These are phyloP conservation scores for Cladosporium colombiae DNA, from an alignment of 2,329 filamentous ascomycete genomes.

Conservation along the genomic window DNA sequence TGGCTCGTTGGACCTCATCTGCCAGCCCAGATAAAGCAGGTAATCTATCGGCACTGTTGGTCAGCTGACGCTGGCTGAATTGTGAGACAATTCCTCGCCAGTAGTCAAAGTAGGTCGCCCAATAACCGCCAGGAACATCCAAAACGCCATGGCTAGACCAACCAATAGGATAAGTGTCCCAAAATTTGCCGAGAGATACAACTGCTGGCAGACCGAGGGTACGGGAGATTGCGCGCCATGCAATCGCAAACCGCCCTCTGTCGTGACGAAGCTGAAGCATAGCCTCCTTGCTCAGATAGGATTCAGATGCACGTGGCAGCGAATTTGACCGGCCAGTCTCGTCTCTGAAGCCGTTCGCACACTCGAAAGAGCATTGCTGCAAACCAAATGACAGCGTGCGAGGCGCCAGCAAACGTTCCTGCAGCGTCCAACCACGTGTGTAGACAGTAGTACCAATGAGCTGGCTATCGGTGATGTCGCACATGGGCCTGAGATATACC, in stretches of 20 bases:
- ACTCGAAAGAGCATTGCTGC: conserved; percentile 23
- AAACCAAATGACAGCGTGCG: conserved; percentile 22
- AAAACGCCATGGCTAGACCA: not conserved
- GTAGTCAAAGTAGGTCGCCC: conserved; percentile 1
- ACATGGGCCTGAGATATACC: not conserved
- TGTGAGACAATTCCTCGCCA: not conserved
- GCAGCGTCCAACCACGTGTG: conserved; percentile 23
- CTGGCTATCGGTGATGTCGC: conserved; percentile 13
- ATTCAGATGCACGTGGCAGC: not conserved
- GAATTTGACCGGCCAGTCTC: not conserved
- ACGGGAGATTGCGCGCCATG: not conserved
- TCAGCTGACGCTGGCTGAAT: conserved; percentile 5
- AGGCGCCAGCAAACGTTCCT: conserved; percentile 22
- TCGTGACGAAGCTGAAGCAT: not conserved
- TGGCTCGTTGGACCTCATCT: not conserved
- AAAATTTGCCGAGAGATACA: not conserved
- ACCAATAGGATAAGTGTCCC: not conserved
- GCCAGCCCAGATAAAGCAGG: conserved; percentile 5
- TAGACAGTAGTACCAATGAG: conserved; percentile 14
- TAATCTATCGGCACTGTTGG: not conserved
- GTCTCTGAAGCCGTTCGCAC: conserved; percentile 1
- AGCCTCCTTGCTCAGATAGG: not conserved
- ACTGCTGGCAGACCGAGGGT: not conserved
- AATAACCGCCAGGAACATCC: conserved; percentile 4
- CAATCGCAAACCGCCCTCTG: not conserved